Evolutionary conservation across 768 basidiomycete genomes (phyloP), one percentile per base, ranked within the genome.

Genomic region (Termitomyces sp.): DNA sequence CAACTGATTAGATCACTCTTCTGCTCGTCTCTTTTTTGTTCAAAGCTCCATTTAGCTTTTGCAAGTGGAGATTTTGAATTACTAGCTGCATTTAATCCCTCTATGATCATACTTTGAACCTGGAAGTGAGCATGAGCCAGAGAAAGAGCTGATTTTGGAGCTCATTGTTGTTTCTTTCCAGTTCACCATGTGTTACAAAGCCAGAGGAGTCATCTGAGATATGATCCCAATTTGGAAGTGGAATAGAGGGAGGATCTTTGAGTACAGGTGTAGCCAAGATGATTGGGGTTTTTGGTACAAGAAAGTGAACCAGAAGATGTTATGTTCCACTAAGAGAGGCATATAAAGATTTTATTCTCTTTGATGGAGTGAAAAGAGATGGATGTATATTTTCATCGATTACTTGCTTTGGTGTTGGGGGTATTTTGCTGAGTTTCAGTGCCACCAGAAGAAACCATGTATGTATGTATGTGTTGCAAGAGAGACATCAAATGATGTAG

Each of bases 231-330:
- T 55, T 20, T 20, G n/a, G 32, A 30, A 35, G 16, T 6, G 35
- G 45, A 32, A 55, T 38, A 18, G 54, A 24, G 7, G 54, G 44
- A 33, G 20, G 60, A 28, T 35, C 49, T 38, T 64, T 53, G 30
- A 66, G 33, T 10, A 66, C 49, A 42, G 61, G 61, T 20, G 47
- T 54, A n/a, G 50, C 26, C 2, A 56, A 63, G 28, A 56, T 64
- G 42, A 61, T 43, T 36, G 24, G 32, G 2, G 44, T 35, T 33
- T 61, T 58, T n/a, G 60, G 64, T 7, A 70, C 47, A 2, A 70
- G 62, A 40, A 64, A 65, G n/a, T 16, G 60, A 64, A 4, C 65
- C 65, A 2, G 65, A 63, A 24, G 54, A 52, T 35, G 67, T 70
- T 20, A 46, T n/a, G n/a, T n/a, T n/a, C n/a, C 18, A 18, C 56